These are phyloP conservation scores for Schizothecium vesticola DNA, from an alignment of 495 filamentous ascomycete species.

Conservation along the genomic window DNA sequence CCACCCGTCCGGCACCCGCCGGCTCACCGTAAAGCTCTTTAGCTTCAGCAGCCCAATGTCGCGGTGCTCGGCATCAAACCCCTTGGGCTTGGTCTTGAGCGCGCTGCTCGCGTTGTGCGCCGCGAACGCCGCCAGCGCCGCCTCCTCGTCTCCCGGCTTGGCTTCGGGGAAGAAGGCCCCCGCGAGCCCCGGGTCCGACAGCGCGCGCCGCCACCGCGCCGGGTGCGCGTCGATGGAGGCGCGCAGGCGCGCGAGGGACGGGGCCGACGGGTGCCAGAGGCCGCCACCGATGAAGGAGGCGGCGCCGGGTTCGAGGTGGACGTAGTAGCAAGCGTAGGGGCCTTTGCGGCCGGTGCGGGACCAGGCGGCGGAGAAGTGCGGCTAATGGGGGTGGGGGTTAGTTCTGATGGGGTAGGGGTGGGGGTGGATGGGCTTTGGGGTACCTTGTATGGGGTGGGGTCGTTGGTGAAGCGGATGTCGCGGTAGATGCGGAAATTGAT, in stretches of 20 bases:
- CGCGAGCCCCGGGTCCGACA: conserved; percentile 54
- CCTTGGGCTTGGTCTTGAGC: conserved; percentile 82
- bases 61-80: conserved; percentile 64
- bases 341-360: conserved; percentile 81
- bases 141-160: conserved; percentile 14
- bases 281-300: conserved; percentile 59
- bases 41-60: conserved; percentile 74
- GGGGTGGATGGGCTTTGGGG: conserved; percentile 19
- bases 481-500: conserved; percentile 83
- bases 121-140: conserved; percentile 60
- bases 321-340: conserved; percentile 79
- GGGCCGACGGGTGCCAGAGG: conserved; percentile 67
- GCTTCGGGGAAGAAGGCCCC: conserved; percentile 50
- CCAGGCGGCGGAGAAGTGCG: conserved; percentile 80
- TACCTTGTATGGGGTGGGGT: conserved; percentile 85
- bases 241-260: conserved; percentile 58
- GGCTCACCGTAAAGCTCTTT: conserved; percentile 67
- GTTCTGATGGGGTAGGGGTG: conserved; percentile 39
- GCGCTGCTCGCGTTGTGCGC: conserved; percentile 62
- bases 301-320: conserved; percentile 39
- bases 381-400: conserved; percentile 27
- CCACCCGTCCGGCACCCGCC: conserved; percentile 51
- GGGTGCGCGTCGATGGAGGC: conserved; percentile 67
- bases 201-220: conserved; percentile 56
- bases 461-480: conserved; percentile 70